Evolutionary conservation across 768 basidiomycete species (phyloP), one percentile per base, ranked within the genome.

Genomic region (Phylloporus sp.): DNA sequence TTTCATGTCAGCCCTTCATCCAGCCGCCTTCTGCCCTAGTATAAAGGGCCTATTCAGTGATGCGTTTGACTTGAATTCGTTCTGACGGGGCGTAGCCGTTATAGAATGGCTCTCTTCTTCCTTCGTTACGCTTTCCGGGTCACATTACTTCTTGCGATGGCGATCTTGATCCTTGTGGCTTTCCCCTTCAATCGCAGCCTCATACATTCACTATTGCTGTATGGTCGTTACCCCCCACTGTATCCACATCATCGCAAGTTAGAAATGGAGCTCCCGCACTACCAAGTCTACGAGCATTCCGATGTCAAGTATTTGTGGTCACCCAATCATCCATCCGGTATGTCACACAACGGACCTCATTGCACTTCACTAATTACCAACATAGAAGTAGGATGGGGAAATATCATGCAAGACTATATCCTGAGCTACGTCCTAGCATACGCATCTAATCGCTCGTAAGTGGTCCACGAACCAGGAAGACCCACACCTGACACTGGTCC

Each of bases 231-330:
- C 35, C 76, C 78, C 6, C 76, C 78, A 15, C 59, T 76, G 39
- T 80, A 75, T 56, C 59, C 68, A 7, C 55, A 65, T 23, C 74
- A 70, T 47, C 68, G 60, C 38, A 54, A 68, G 32, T 68, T 63
- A 28, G 74, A 80, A 55, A 60, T 70, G 6, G 44, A 48, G 3
- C 58, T 79, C 0, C 71, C 76, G 1, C 76, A 79, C 42, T 75
- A 78, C 45, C 53, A 66, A 36, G 22, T 46, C 0, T 63, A 73
- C 5, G 69, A 73, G 27, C 72, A 63, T 5, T 55, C 57, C 22
- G 54, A 65, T 12, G 62, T 67, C 31, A 72, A 70, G 48, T 80
- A 74, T 50, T 46, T 81, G 4, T 80, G 70, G 66, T 65, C 77
- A 18, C 72, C 76, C 18, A 79, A 77, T 50, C 77, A 80, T 55